Percentiles rank a stretch among this genome's conserved stretches.
phyloP scores from a whole-genome alignment of 2,329 filamentous ascomycete genomes.

The Penicillium capsulatum region DNA sequence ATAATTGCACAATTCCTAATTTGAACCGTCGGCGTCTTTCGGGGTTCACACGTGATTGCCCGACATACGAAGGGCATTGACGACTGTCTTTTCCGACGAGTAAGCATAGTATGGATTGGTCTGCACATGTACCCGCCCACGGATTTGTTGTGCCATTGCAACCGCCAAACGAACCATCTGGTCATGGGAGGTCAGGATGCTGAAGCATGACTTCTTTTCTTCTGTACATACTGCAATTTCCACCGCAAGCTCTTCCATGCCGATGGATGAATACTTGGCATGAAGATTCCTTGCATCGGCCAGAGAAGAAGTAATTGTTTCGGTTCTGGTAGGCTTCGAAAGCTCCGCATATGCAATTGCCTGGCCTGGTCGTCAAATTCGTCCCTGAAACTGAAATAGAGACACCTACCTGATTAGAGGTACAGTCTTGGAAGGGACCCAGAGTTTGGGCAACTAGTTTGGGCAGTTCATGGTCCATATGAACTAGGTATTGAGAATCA shows the following conservation, averaged over 20 bases:
- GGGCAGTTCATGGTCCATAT: background rate
- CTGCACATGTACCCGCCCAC: slow-evolving; percentile 55
- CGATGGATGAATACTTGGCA: slow-evolving; percentile 35
- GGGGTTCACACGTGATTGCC: background rate
- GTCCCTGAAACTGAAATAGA: too few relatives aligned
- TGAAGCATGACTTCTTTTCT: too few relatives aligned
- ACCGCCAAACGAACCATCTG: slow-evolving; percentile 57
- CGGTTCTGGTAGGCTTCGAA: slow-evolving; percentile 38
- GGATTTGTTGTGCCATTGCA: slow-evolving; percentile 48
- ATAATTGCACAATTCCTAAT: slow-evolving; percentile 51
- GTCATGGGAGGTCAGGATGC: too few relatives aligned
- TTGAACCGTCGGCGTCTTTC: background rate
- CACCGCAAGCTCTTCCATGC: slow-evolving; percentile 49
- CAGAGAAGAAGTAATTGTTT: slow-evolving; percentile 19
- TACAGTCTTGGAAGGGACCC: slow-evolving; percentile 52
- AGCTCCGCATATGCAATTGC: slow-evolving; percentile 51
- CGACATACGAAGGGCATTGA: slow-evolving; percentile 49
- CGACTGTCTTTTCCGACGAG: slow-evolving; percentile 47
- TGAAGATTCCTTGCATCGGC: slow-evolving; percentile 35
- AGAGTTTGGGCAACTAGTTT: slow-evolving; percentile 44
- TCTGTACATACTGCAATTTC: slow-evolving; percentile 53
- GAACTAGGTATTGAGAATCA: too few relatives aligned
- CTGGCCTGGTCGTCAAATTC: too few relatives aligned
- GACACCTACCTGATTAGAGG: slow-evolving; percentile 49
- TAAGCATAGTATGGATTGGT: slow-evolving; percentile 57